Evolutionary conservation across 2,329 filamentous ascomycete genomes (phyloP).

Genomic region (Trichophyton mentagrophytes): DNA sequence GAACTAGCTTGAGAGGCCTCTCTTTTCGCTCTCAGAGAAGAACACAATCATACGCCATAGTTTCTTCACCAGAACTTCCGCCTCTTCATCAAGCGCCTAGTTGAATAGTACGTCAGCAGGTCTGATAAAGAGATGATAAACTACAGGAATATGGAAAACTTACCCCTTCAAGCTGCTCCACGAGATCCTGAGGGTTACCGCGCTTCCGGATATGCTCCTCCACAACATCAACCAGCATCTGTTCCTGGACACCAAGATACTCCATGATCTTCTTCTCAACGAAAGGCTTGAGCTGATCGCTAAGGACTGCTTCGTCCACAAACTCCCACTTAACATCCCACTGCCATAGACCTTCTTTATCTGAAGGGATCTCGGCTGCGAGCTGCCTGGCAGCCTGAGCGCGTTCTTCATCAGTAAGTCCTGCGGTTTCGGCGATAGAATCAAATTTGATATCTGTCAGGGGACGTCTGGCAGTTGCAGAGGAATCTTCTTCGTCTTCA

Average conservation of each 20-base stretch:
- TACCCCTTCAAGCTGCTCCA: slow-evolving; percentile 73
- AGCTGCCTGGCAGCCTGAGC: slow-evolving; percentile 68
- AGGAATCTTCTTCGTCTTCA: slow-evolving; percentile 84
- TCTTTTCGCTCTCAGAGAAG: slow-evolving; percentile 88
- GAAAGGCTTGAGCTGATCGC: slow-evolving; percentile 81
- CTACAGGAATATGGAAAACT: slow-evolving; percentile 25
- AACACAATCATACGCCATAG: slow-evolving; percentile 98
- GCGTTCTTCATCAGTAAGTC: slow-evolving; percentile 76
- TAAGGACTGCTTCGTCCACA: slow-evolving; percentile 67
- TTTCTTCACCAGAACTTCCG: slow-evolving; percentile 87
- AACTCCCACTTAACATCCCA: slow-evolving; percentile 90
- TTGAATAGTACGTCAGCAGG: slow-evolving; percentile 22
- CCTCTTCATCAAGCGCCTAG: slow-evolving; percentile 83
- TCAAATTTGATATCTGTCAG: slow-evolving; percentile 77
- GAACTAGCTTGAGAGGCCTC: slow-evolving; percentile 44
- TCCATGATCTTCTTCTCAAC: slow-evolving; percentile 98
- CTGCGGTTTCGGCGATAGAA: slow-evolving; percentile 49
- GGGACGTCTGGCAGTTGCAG: slow-evolving; percentile 55
- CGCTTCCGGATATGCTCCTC: slow-evolving; percentile 71
- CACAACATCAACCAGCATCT: slow-evolving; percentile 85
- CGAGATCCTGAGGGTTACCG: slow-evolving; percentile 62
- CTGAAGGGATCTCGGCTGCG: slow-evolving; percentile 77
- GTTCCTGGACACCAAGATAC: slow-evolving; percentile 89
- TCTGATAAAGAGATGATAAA: not conserved
- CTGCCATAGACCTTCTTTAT: slow-evolving; percentile 77